Evolutionary conservation across 1,139 yeast genomes (phyloP).

Genomic region (Protomyces lactucae-debilis): DNA sequence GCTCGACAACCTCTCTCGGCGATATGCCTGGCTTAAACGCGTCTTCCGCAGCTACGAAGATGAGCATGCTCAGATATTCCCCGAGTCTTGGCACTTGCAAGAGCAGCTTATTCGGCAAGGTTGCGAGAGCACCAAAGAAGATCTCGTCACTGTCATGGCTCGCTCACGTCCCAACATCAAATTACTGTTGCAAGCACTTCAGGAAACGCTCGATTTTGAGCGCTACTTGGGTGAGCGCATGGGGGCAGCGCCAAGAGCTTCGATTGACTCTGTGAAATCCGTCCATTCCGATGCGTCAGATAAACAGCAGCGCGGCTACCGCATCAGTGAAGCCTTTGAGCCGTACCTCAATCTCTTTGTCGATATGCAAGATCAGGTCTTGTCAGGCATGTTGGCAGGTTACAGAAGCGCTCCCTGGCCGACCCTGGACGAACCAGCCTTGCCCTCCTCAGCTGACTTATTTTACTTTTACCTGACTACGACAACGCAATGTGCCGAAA

Average conservation of each 20-base stretch:
- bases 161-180: slow-evolving; percentile 50
- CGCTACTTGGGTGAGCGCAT: slow-evolving; percentile 54
- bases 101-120: slow-evolving; percentile 57
- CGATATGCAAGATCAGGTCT: slow-evolving; percentile 67
- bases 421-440: slow-evolving; percentile 45
- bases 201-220: slow-evolving; percentile 74
- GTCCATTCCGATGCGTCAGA: slow-evolving; percentile 23
- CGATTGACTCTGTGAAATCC: slow-evolving; percentile 26
- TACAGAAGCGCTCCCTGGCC: slow-evolving; percentile 35
- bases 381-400: slow-evolving; percentile 55
- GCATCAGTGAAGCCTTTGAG: slow-evolving; percentile 71
- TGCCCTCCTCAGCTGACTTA: slow-evolving; percentile 80
- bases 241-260: slow-evolving; percentile 34
- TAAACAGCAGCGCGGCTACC: slow-evolving; percentile 42
- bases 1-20: slow-evolving; percentile 72
- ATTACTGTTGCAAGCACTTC: slow-evolving; percentile 54
- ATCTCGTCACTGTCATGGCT: slow-evolving; percentile 50
- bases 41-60: slow-evolving; percentile 58
- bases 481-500: slow-evolving; percentile 66
- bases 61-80: slow-evolving; percentile 55
- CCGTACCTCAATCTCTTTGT: slow-evolving; percentile 84
- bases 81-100: slow-evolving; percentile 66
- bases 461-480: slow-evolving; percentile 71
- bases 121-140: slow-evolving; percentile 62
- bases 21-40: slow-evolving; percentile 76